Conservation (phyloP, 2,329 filamentous ascomycete species). For the Xylaria hypoxylon region DNA sequence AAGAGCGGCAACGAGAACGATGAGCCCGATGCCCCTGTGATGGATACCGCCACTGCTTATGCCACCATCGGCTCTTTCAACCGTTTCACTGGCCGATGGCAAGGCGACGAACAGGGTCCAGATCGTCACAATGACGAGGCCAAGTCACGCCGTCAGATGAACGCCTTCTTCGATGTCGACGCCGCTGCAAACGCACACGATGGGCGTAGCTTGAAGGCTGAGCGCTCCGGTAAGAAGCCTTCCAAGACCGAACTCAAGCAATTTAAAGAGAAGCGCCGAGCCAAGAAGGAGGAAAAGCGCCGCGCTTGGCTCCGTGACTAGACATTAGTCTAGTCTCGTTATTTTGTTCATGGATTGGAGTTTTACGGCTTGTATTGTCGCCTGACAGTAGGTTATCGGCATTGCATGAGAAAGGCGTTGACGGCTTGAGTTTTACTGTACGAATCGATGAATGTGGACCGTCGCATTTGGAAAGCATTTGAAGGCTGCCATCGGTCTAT, state of each 20-base stretch:
- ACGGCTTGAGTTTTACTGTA: conserved; percentile 28
- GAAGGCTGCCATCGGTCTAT: conserved; percentile 8
- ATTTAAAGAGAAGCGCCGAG: conserved; percentile 89
- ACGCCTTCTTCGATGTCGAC: conserved; percentile 95
- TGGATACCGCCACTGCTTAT: conserved; percentile 63
- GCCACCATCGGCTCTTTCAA: conserved; percentile 84
- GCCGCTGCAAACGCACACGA: conserved; percentile 91
- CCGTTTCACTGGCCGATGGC: conserved; percentile 87
- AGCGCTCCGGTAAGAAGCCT: conserved; percentile 85
- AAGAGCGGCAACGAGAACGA: conserved; percentile 60
- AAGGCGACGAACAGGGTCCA: conserved; percentile 73
- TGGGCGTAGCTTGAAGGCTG: conserved; percentile 89
- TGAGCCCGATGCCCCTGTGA: conserved; percentile 51
- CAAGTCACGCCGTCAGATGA: conserved; percentile 89
- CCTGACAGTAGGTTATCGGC: conserved; percentile 28
- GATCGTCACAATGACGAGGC: conserved; percentile 88
- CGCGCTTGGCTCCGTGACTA: conserved; percentile 90
- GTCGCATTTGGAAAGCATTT: conserved; percentile 24
- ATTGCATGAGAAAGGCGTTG: conserved; percentile 38
- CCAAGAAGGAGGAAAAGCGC: conserved; percentile 93
- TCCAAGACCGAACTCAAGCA: conserved; percentile 88
- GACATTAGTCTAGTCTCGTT: conserved; percentile 46
- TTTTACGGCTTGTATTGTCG: conserved; percentile 33
- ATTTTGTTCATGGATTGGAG: conserved; percentile 28
- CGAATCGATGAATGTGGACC: conserved; percentile 19